A percentile compares a stretch with the other conserved stretches of the same genome.
Evolutionary conservation across 495 filamentous ascomycete species (phyloP).

Genomic region (Friedmanniomyces simplex): DNA sequence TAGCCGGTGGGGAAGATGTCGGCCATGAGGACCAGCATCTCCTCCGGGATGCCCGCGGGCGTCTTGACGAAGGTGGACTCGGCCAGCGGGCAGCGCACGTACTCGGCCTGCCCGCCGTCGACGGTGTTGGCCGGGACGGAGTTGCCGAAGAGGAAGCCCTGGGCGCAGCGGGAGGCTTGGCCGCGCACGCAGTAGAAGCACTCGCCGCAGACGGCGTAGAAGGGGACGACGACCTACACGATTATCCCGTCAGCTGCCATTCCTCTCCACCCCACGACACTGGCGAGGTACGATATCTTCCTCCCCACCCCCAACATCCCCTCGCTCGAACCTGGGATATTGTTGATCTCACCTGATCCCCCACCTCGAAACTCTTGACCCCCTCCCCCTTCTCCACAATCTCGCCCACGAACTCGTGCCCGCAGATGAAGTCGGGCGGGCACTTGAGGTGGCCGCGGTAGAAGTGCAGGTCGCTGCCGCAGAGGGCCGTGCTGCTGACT

Average conservation of each 20-base stretch:
- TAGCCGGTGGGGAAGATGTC: slow-evolving; percentile 81
- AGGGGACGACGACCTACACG: slow-evolving; percentile 43
- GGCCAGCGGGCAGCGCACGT: slow-evolving; percentile 74
- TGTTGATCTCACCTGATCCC: slow-evolving; percentile 49
- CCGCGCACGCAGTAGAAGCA: slow-evolving; percentile 89
- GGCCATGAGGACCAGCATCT: slow-evolving; percentile 78
- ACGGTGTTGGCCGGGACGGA: slow-evolving; percentile 36
- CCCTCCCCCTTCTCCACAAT: slow-evolving; percentile 56
- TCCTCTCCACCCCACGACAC: too few relatives aligned
- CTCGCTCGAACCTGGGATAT: too few relatives aligned
- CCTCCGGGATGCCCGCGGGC: slow-evolving; percentile 62
- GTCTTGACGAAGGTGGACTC: slow-evolving; percentile 73
- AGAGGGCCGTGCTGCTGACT: slow-evolving; percentile 75
- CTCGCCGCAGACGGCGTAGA: slow-evolving; percentile 43
- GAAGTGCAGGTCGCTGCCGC: slow-evolving; percentile 85
- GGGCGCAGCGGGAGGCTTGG: slow-evolving; percentile 73
- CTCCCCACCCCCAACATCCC: too few relatives aligned
- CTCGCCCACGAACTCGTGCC: slow-evolving; percentile 74
- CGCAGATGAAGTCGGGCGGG: slow-evolving; percentile 50
- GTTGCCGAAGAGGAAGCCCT: slow-evolving; percentile 64
- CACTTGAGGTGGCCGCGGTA: slow-evolving; percentile 61
- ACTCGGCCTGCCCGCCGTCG: slow-evolving; percentile 88
- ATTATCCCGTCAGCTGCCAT: not conserved
- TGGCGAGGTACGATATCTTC: too few relatives aligned
- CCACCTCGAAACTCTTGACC: slow-evolving; percentile 60